Evolutionary conservation across 305 asterid species (phyloP).

Genomic region (Solanum hybrid): DNA sequence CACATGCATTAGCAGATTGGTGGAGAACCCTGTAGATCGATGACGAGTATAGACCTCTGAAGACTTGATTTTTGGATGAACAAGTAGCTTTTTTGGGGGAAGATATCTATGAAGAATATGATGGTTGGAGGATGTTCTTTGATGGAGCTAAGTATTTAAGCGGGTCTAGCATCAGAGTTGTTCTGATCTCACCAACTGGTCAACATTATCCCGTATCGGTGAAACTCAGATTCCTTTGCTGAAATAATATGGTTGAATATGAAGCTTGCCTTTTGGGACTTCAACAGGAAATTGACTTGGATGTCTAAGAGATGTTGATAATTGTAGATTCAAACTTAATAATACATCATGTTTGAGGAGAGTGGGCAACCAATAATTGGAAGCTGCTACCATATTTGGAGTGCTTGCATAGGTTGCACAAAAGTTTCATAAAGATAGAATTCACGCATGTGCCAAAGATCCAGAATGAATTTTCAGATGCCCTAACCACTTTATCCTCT

Average conservation of each 20-base stretch:
- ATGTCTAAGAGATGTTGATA: neutral
- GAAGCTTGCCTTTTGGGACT: neutral
- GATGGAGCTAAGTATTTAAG: too few species aligned
- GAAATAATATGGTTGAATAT: neutral
- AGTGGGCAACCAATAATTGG: neutral
- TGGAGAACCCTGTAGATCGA: too few species aligned
- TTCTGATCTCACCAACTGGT: too few species aligned
- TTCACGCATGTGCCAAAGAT: neutral
- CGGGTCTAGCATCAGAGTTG: too few species aligned
- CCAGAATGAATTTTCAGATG: neutral
- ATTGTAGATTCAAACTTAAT: neutral
- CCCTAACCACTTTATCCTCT: neutral
- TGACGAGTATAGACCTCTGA: too few species aligned
- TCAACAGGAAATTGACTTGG: neutral
- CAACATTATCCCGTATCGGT: too few species aligned
- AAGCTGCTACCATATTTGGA: neutral
- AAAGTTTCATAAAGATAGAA: neutral
- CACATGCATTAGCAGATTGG: too few species aligned
- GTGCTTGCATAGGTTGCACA: neutral
- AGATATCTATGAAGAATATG: too few species aligned
- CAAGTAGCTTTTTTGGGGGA: too few species aligned
- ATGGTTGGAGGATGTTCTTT: too few species aligned
- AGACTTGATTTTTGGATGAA: too few species aligned
- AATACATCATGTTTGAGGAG: neutral
- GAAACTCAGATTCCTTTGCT: neutral